Percentiles rank a stretch among this genome's conserved stretches.
These are phyloP conservation scores for Fusarium gaditjirri DNA, from an alignment of 2,329 filamentous ascomycete species.

Conservation along the genomic window DNA sequence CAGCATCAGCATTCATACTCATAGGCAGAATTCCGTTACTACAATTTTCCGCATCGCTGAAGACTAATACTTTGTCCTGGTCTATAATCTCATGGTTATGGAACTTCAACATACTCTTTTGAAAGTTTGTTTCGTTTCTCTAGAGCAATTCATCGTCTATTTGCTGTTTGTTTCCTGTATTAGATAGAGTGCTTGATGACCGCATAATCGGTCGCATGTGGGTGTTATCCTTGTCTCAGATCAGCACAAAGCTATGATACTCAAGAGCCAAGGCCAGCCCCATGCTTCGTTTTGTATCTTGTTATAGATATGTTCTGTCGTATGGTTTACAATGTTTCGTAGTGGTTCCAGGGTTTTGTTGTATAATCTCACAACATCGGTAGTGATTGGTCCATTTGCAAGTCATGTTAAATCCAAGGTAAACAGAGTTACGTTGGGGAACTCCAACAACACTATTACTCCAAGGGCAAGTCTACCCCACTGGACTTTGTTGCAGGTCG, in stretches of 20 bases:
- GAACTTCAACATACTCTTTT: background rate
- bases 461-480: background rate
- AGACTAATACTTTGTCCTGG: background rate
- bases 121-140: background rate
- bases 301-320: background rate
- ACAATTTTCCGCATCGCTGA: background rate
- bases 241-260: constrained; percentile 19
- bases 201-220: constrained; percentile 18
- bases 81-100: background rate
- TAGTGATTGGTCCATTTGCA: background rate
- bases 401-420: background rate
- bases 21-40: background rate
- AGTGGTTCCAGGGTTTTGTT: background rate
- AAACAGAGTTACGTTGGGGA: background rate
- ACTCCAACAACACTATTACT: background rate
- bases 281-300: constrained; percentile 4
- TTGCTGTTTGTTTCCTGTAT: background rate
- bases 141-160: background rate
- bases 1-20: background rate
- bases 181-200: constrained; percentile 9
- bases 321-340: background rate
- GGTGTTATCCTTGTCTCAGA: constrained; percentile 33
- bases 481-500: background rate
- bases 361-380: background rate
- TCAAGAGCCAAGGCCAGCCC: constrained; percentile 11